These are phyloP conservation scores for Ophiocordyceps camponoti-saundersi DNA, from an alignment of 2,329 filamentous ascomycete species.

Conservation along the genomic window DNA sequence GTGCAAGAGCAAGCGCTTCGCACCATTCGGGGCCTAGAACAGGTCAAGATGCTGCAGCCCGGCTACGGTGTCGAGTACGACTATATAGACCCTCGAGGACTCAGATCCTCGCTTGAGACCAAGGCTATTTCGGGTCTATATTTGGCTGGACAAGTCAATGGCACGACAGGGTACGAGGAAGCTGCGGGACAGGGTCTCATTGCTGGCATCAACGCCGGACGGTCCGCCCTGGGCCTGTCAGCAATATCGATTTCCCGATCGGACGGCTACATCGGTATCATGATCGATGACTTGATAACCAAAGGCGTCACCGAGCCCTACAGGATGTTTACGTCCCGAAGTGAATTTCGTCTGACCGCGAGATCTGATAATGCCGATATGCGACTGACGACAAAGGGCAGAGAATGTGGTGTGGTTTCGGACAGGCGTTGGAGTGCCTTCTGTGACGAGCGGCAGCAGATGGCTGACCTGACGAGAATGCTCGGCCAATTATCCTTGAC, in stretches of 20 bases:
- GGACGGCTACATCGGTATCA: conserved; percentile 93
- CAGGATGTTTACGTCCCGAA: conserved; percentile 92
- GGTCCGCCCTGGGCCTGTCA: conserved; percentile 49
- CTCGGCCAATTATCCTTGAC: conserved; percentile 43
- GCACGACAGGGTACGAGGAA: conserved; percentile 95
- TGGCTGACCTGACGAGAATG: conserved; percentile 44
- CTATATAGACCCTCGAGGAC: conserved; percentile 83
- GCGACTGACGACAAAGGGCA: conserved; percentile 65
- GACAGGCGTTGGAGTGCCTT: conserved; percentile 63
- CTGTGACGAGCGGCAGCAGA: conserved; percentile 45
- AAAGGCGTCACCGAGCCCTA: conserved; percentile 96
- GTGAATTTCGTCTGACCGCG: conserved; percentile 85
- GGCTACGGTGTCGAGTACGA: conserved; percentile 98
- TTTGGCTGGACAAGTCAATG: conserved; percentile 93
- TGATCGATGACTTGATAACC: conserved; percentile 95
- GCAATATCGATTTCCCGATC: conserved; percentile 57
- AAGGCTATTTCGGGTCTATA: conserved; percentile 81
- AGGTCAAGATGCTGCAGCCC: conserved; percentile 80
- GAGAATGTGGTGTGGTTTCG: conserved; percentile 60
- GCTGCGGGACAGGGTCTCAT: conserved; percentile 85
- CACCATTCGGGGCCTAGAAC: conserved; percentile 75
- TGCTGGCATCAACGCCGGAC: conserved; percentile 84
- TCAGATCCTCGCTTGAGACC: conserved; percentile 82
- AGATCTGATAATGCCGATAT: conserved; percentile 89
- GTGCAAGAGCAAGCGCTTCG: conserved; percentile 74